Conservation (phyloP, 108 stramenopile genomes). For the Cyclotella choctawhatcheeana region DNA sequence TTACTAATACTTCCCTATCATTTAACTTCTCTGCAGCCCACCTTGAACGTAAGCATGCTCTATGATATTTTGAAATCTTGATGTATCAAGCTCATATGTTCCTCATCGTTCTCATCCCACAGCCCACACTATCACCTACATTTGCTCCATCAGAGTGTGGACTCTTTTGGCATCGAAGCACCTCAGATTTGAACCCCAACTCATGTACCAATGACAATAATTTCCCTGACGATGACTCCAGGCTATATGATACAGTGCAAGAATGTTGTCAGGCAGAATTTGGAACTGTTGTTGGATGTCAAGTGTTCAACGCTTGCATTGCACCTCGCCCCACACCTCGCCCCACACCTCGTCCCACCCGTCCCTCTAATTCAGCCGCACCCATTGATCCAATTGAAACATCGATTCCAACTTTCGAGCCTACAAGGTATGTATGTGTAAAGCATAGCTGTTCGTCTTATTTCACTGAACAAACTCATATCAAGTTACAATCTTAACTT, state of each 20-base stretch:
- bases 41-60: too few species aligned
- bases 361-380: too few species aligned
- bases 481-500: too few species aligned
- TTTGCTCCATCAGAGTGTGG: background rate
- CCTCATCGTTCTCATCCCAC: too few species aligned
- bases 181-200: constrained; percentile 1
- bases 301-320: constrained; percentile 9
- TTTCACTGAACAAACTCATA: too few species aligned
- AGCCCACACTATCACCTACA: constrained; percentile 7
- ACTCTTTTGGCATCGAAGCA: background rate
- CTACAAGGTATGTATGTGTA: background rate
- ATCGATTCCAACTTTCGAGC: background rate
- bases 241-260: constrained; percentile 11
- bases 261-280: constrained; percentile 13
- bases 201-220: constrained; percentile 19
- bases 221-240: background rate
- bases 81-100: too few species aligned
- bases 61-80: too few species aligned
- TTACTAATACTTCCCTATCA: too few species aligned
- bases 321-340: background rate
- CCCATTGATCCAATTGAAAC: background rate
- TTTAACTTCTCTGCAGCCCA: background rate
- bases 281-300: constrained; percentile 9
- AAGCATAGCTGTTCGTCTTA: too few species aligned
- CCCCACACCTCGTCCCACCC: too few species aligned